A percentile compares a stretch with the other conserved stretches of the same genome.
Conservation (phyloP, 2,329 filamentous ascomycete genomes). For the Botryosphaeria dothidea region DNA sequence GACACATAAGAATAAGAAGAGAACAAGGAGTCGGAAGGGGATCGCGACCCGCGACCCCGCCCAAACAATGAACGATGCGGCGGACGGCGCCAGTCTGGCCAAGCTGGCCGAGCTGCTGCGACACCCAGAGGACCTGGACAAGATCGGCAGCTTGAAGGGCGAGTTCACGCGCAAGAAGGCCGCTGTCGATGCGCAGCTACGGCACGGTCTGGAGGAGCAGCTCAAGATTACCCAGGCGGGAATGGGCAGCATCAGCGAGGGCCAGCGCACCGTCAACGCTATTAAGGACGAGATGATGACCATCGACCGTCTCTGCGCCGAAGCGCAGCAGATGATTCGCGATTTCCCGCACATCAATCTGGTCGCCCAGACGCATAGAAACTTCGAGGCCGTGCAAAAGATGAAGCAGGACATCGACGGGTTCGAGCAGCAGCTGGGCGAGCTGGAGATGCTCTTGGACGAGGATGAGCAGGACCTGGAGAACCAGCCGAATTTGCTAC, state of each 20-base stretch:
- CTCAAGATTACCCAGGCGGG: conserved; percentile 91
- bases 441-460: conserved; percentile 75
- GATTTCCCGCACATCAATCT: conserved; percentile 93
- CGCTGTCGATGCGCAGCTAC: conserved; percentile 86
- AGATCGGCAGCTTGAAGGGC: conserved; percentile 83
- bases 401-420: conserved; percentile 90
- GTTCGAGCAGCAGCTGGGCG: conserved; percentile 75
- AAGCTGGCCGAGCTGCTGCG: conserved; percentile 92
- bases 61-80: conserved; percentile 61
- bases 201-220: conserved; percentile 85
- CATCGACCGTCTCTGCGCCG: conserved; percentile 95
- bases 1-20: not conserved
- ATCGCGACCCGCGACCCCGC: not conserved
- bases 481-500: conserved; percentile 87
- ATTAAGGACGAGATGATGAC: conserved; percentile 99
- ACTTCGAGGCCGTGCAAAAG: conserved; percentile 89
- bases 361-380: conserved; percentile 90
- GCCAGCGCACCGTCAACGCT: conserved; percentile 84
- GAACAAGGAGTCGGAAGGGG: not conserved
- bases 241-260: conserved; percentile 84
- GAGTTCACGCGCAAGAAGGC: conserved; percentile 95
- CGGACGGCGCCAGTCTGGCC: conserved; percentile 54
- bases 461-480: conserved; percentile 84
- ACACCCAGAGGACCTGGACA: conserved; percentile 96
- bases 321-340: conserved; percentile 95